Evolutionary conservation across 1,139 yeast genomes (phyloP).

Genomic region (Pichia sp.): DNA sequence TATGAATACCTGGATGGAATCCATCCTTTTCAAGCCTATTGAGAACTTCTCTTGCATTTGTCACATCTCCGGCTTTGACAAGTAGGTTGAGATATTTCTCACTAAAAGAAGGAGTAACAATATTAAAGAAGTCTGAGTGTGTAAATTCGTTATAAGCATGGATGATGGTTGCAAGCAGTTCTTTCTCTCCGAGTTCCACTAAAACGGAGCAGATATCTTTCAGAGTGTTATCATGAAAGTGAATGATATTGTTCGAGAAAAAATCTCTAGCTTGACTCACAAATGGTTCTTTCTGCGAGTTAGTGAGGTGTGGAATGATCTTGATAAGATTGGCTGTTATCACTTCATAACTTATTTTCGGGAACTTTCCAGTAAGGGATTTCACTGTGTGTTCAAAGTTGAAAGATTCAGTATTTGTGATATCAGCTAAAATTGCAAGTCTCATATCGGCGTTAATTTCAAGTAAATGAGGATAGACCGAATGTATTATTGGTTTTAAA

Average conservation of each 20-base stretch:
- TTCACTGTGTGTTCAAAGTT: conserved; percentile 3
- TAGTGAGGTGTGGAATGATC: conserved; percentile 6
- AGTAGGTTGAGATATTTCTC: conserved; percentile 11
- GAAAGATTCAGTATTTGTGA: neutral
- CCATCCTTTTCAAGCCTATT: conserved; percentile 7
- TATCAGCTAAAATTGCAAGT: no score
- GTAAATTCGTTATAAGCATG: conserved; percentile 7
- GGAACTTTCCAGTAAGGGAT: neutral
- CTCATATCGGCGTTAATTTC: no score
- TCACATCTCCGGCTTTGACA: conserved; percentile 15
- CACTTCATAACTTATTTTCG: conserved; percentile 10
- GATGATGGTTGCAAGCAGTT: conserved; percentile 5
- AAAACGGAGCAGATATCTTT: conserved; percentile 6
- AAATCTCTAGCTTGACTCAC: conserved; percentile 3
- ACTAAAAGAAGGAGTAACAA: conserved; percentile 6
- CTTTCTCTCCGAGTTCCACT: neutral
- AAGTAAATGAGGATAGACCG: no score
- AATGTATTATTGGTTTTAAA: no score
- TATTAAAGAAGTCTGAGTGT: conserved; percentile 5
- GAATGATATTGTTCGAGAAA: conserved; percentile 8
- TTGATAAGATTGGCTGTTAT: conserved; percentile 6
- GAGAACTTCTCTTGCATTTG: conserved; percentile 13
- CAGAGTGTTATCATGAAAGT: conserved; percentile 13
- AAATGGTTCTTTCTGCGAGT: conserved; percentile 1
- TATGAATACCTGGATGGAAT: conserved; percentile 11